These are phyloP conservation scores for Orbilia oligospora DNA, from an alignment of 2,329 filamentous ascomycete species.

Conservation along the genomic window DNA sequence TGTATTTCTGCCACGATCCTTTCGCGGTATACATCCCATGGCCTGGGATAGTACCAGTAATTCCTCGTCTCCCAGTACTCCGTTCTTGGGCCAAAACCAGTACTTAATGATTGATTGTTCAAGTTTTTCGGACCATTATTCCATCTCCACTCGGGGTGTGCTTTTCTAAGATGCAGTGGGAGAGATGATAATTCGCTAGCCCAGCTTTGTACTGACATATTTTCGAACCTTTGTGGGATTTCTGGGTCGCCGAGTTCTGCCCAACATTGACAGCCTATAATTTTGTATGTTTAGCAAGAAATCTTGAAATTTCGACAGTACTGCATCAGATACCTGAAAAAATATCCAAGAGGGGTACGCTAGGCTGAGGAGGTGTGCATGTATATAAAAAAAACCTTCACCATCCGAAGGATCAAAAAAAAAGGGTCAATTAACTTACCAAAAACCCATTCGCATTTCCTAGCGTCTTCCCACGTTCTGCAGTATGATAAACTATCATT, in stretches of 20 bases:
- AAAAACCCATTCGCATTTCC: constrained; percentile 6
- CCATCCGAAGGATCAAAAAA: too few species aligned
- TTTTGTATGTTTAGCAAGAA: background rate
- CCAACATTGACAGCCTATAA: constrained; percentile 16
- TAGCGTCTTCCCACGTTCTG: background rate
- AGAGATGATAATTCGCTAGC: background rate
- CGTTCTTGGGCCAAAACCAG: background rate
- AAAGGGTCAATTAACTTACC: constrained; percentile 2
- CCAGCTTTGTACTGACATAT: background rate
- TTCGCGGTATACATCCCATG: constrained; percentile 2
- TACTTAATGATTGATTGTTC: background rate
- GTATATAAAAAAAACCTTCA: too few species aligned
- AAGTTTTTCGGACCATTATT: background rate
- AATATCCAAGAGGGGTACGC: too few species aligned
- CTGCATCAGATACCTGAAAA: too few species aligned
- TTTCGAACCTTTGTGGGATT: background rate
- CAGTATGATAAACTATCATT: background rate
- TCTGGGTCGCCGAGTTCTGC: constrained; percentile 3
- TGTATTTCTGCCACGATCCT: background rate
- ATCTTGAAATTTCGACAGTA: too few species aligned
- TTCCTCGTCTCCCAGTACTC: background rate
- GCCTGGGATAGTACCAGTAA: background rate
- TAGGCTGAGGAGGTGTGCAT: background rate
- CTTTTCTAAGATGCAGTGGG: background rate
- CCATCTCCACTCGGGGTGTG: constrained; percentile 3